A percentile compares a stretch with the other conserved stretches of the same genome.
Conservation (phyloP, 1,139 yeast genomes). For the Blastobotrys capitulatus region DNA sequence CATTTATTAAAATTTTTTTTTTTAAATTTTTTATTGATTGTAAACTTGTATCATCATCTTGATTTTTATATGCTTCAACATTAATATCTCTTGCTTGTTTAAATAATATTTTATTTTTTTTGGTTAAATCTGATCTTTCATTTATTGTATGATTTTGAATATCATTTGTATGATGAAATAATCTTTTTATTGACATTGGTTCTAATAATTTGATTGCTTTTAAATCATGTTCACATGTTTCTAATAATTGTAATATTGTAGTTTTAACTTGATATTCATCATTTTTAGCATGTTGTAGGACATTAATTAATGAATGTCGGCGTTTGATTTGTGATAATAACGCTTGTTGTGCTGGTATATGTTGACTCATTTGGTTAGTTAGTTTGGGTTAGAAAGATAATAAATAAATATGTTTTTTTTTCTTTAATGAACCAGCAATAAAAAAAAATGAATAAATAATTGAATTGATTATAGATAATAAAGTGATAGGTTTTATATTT, state of each 20-base stretch:
- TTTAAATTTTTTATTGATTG: not conserved
- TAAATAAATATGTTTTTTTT: not conserved
- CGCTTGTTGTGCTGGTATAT: not conserved
- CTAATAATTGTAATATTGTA: not conserved
- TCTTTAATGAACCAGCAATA: no score
- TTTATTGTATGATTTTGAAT: no score
- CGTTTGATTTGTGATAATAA: slow-evolving; percentile 3
- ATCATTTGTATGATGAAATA: not conserved
- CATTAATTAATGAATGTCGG: slow-evolving; percentile 4
- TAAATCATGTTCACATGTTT: slow-evolving; percentile 6
- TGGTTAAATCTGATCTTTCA: slow-evolving; percentile 2
- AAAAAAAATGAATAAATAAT: no score
- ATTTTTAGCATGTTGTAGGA: slow-evolving; percentile 2
- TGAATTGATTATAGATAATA: no score
- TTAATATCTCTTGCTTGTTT: not conserved
- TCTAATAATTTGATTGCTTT: slow-evolving; percentile 4
- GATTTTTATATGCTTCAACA: not conserved
- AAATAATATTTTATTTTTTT: not conserved
- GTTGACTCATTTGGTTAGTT: not conserved
- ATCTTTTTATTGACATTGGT: not conserved
- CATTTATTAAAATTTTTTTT: not conserved
- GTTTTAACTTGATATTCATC: slow-evolving; percentile 1
- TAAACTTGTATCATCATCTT: not conserved
- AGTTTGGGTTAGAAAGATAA: not conserved
- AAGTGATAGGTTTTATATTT: no score